Evolutionary conservation across 225 moss, liverwort and hornwort species (phyloP), one percentile per base, ranked within the genome.

Genomic region (Marchantia polymorpha): DNA sequence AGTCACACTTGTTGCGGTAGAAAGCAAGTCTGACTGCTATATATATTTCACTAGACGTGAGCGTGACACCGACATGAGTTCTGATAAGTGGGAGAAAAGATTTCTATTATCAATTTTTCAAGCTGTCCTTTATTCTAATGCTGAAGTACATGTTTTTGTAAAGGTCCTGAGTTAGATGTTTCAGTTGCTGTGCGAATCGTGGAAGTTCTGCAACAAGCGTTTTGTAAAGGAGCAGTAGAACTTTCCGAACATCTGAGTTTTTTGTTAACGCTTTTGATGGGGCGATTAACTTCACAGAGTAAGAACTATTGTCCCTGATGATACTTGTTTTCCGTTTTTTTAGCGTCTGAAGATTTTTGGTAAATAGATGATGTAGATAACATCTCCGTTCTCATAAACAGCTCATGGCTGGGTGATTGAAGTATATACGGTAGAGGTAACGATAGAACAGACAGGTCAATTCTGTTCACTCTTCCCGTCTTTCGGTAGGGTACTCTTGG

Each of bases 211-310:
- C 94, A 99, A 39, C 83, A 75, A 52, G 84, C 88, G 14, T 91
- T 89, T 69, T 80, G 83, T 65, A 91, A 88, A 80, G 96, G 97
- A 71, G 87, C 84, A 20, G 84, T 93, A 47, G 88, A 85, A 64
- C 85, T 92, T 77, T 78, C 83, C 51, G 92, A 94, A 58, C 92
- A 99, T 87, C 67, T 99, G 16, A 93, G 97, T 83, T 99, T 99
- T 78, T 82, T 94, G 39, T 75, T 93, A 73, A 99, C 93, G 52
- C 73, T 99, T 69, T 90, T 94, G 52, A 86, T 87, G 17, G 92
- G 94, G 66, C 94, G 73, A 75, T 87, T 90, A 26, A 27, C 88
- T 69, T 83, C 86, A 75, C 72, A 86, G 87, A 90, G 96, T 94
- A 74, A 75, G 75, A 69, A 9, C 11, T 67, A 23, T 65, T 19